Base-by-base conservation (phyloP, 2,329 filamentous ascomycete genomes). In the Aureobasidium sp. region DNA sequence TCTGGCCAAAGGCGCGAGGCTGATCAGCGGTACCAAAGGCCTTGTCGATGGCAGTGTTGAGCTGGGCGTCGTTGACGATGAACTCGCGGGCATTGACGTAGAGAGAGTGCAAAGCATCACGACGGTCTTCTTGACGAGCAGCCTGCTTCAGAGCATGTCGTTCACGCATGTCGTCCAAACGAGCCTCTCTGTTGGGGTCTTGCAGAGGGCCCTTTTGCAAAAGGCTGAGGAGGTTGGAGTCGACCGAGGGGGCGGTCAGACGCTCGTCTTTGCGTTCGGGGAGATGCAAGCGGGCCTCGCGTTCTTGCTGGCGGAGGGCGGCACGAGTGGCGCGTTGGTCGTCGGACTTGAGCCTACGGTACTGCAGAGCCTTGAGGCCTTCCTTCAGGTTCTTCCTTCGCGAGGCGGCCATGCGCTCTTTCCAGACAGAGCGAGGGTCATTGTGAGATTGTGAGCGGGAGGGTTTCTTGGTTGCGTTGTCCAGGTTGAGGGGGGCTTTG, bases 41-140 rank as follows among this genome's bases (percentile, higher is more conserved):
- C 65, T 81, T 77, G 24, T 95, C 88, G 62, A 97, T 86, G 66
- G 85, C 82, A 17, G 79, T 79, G 67, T 89, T 82, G 37, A 99
- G 82, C 72, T 96, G 87, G 56, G 81, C 77, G 72, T 96, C 91
- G 27, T 82, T 86, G 19, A 91, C 86, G 71, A 99, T 97, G 76
- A 97, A 99, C 42, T 84, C 79, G 29, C 88, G 84, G 5, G 94
- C 91, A 68, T 91, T 89, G 77, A 94, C 89, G 76, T 99, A 99
- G 14, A 99, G 82, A 63, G 90, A 86, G 75, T 96, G 90, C 33
- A 99, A 77, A 17, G 87, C 82, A 66, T 93, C 85, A 64, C 83
- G 62, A 5, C 71, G 67, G 35, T 69, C 65, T 40, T 63, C 56
- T 33, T 48, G 81, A 56, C 88, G 83, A 59, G 81, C 79, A 62